Base-by-base conservation (phyloP, 768 basidiomycete species). In the Tricholoma sp. region DNA sequence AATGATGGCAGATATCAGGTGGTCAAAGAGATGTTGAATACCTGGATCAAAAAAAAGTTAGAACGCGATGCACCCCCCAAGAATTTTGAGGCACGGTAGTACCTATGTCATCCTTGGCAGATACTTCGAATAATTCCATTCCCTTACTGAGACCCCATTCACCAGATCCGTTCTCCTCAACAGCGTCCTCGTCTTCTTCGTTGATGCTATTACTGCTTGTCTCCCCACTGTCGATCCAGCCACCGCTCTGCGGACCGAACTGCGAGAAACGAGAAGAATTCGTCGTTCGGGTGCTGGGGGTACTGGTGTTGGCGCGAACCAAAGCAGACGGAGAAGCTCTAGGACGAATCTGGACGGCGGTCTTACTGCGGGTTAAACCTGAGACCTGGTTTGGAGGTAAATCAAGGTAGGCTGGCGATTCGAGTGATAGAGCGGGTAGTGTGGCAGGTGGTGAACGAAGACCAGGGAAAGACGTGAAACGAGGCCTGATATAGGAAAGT, bases 81-180 rank as follows among this genome's bases (percentile, higher is more conserved):
- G 65, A 41, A 58, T 50, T 51, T 45, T 57, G 52, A 41, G 52
- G 47, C 29, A 74, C 83, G 60, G 24, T 24, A 24, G 24, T 59
- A 94, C 93, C 94, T 32, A 73, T 65, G 65, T 91, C 88, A 63
- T 94, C 92, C 71, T 94, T 94, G 53, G 94, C 89, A 44, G 91
- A 94, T 17, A 96, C 91, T 67, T 96, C 91, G 61, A 90, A 91
- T 15, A 95, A 79, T 65, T 89, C 88, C 85, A 94, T 91, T 59
- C 85, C 88, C 66, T 88, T 88, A 66, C 79, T 84, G 37, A 89
- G 76, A 5, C 89, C 88, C 87, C 89, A 91, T 66, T 88, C 88
- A 4, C 89, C 88, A 86, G 88, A 91, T 66, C 88, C 88, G 39
- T 74, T 74, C 56, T 82, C 81, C 33, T 81, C 77, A 5, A 74